phyloP scores from a whole-genome alignment of 140 eudicot genomes.

The Erigeron philadelphicus region DNA sequence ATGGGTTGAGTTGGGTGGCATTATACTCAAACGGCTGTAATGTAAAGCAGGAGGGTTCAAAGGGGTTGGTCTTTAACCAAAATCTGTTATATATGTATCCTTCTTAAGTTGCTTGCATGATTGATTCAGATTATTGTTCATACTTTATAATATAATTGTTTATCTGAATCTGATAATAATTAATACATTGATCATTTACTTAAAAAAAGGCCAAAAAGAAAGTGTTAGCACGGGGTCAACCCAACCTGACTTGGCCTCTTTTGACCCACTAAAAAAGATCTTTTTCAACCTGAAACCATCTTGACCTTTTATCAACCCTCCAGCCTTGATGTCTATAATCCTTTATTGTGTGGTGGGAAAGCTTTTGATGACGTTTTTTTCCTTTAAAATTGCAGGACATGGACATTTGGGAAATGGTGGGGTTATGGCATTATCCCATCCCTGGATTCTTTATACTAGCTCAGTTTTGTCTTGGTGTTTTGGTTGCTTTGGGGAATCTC shows the following conservation, averaged over 20 bases:
- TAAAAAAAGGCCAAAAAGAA: not conserved
- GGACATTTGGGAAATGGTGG: constrained; percentile 66
- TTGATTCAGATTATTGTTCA: not conserved
- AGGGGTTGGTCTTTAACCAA: not conserved
- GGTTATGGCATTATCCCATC: constrained; percentile 65
- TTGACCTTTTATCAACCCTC: not conserved
- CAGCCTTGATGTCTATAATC: not conserved
- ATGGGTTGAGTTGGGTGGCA: not conserved
- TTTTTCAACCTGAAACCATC: not conserved
- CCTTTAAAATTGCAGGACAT: constrained; percentile 38
- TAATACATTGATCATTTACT: not conserved
- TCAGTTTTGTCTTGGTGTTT: constrained; percentile 59
- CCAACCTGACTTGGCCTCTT: not conserved
- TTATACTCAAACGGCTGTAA: not conserved
- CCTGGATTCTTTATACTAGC: constrained; percentile 66
- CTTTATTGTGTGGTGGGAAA: constrained; percentile 4
- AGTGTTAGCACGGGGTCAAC: not conserved
- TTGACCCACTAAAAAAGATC: not conserved
- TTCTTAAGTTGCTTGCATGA: not conserved
- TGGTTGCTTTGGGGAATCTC: constrained; percentile 59
- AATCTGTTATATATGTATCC: not conserved
- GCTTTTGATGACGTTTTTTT: not conserved
- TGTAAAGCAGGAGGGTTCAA: not conserved
- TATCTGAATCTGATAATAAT: not conserved
- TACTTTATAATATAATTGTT: not conserved